These are phyloP conservation scores for Earliella scabrosa DNA, from an alignment of 1,284 basidiomycete species.

Conservation along the genomic window DNA sequence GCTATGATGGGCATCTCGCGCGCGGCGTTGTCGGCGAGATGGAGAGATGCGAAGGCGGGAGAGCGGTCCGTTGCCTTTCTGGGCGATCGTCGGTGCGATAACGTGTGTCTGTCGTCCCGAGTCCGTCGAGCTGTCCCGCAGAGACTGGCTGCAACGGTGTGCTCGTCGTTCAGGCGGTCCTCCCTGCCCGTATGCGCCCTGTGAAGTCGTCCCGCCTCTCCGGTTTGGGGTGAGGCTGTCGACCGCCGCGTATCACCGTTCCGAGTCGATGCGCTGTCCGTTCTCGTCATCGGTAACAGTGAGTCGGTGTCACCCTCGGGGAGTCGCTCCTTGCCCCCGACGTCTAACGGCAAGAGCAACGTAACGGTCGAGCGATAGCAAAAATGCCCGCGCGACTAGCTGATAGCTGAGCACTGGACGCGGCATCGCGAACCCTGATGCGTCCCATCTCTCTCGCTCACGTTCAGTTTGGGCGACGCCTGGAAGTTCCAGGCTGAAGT, in stretches of 20 bases:
- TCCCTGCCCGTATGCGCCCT: too few relatives aligned
- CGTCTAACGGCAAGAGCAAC: background rate
- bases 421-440: too few relatives aligned
- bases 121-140: background rate
- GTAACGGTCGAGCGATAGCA: background rate
- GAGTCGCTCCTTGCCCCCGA: background rate
- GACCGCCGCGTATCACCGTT: background rate
- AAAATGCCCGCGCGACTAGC: background rate
- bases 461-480: too few relatives aligned
- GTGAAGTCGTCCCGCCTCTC: constrained; percentile 10
- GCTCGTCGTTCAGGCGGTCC: background rate
- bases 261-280: background rate
- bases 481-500: too few relatives aligned
- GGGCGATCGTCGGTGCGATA: constrained; percentile 10
- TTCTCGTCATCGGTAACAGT: constrained; percentile 3
- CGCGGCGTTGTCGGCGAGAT: background rate
- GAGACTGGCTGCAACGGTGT: background rate
- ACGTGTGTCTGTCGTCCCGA: background rate
- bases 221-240: constrained; percentile 6
- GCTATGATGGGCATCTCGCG: background rate
- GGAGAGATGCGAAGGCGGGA: constrained; percentile 2
- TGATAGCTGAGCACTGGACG: too few relatives aligned
- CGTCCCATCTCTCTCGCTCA: too few relatives aligned
- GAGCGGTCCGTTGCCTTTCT: constrained; percentile 15
- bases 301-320: background rate